These are phyloP conservation scores for Stereocaulon alpinum DNA, from an alignment of 495 filamentous ascomycete species.

Conservation along the genomic window DNA sequence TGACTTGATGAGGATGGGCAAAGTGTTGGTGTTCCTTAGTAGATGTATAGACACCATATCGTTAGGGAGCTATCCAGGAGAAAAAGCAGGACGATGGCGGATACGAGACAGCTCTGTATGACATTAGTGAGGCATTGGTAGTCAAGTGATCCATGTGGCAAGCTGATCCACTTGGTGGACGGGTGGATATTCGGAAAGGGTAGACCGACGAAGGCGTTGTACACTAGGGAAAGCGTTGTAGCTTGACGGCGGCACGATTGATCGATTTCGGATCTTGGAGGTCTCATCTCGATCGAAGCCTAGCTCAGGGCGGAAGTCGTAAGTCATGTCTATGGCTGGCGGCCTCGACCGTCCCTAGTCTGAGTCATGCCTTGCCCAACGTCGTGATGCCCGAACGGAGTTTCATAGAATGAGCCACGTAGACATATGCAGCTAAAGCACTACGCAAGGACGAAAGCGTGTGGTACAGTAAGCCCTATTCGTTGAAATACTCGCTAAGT, in stretches of 20 bases:
- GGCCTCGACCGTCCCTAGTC: background rate
- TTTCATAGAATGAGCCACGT: conserved; percentile 17
- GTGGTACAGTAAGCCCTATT: background rate
- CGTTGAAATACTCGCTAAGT: background rate
- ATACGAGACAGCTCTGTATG: conserved; percentile 57
- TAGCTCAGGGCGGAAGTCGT: background rate
- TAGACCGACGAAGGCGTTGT: background rate
- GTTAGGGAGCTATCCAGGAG: conserved; percentile 63
- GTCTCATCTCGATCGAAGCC: background rate
- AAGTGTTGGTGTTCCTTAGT: conserved; percentile 21
- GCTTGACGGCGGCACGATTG: background rate
- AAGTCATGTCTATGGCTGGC: conserved; percentile 10
- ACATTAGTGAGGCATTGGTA: conserved; percentile 47
- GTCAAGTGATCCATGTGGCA: background rate
- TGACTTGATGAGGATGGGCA: no score
- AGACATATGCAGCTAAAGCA: conserved; percentile 20
- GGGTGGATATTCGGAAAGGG: background rate
- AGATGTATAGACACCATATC: conserved; percentile 62
- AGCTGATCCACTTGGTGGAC: background rate
- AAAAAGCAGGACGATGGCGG: conserved; percentile 71
- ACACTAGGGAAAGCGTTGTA: background rate
- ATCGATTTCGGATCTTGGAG: conserved; percentile 1
- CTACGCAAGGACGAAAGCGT: conserved; percentile 6
- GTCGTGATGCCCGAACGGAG: conserved; percentile 9
- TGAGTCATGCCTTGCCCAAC: conserved; percentile 12